Percentiles rank a stretch among this genome's conserved stretches.
phyloP scores from a whole-genome alignment of 2,329 filamentous ascomycete genomes.

The Nectriaceae sp. region DNA sequence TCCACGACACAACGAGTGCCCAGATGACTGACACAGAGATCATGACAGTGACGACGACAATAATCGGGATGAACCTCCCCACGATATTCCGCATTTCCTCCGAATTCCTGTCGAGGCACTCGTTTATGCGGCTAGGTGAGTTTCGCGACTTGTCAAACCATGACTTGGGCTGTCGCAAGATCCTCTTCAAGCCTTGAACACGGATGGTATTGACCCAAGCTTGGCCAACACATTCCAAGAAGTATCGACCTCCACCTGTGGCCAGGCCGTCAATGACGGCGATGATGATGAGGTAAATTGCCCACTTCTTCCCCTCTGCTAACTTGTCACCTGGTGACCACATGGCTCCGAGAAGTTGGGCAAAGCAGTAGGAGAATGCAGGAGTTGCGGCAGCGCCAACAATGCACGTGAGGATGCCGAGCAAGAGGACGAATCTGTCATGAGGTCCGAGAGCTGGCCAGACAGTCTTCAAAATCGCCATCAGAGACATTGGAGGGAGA shows the following conservation, averaged over 20 bases:
- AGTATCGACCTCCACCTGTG: conserved; percentile 67
- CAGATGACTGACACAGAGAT: conserved; percentile 69
- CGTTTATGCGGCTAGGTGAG: conserved; percentile 62
- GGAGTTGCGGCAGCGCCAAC: conserved; percentile 69
- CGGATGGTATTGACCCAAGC: conserved; percentile 76
- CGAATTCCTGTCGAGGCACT: conserved; percentile 76
- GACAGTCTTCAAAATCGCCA: conserved; percentile 53
- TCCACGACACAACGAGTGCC: conserved; percentile 77
- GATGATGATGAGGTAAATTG: conserved; percentile 68
- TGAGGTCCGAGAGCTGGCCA: conserved; percentile 62
- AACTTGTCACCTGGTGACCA: conserved; percentile 54
- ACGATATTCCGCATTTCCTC: conserved; percentile 87
- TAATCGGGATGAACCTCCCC: conserved; percentile 72
- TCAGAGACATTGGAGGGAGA: conserved; percentile 18
- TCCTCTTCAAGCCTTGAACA: conserved; percentile 63
- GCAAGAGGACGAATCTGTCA: conserved; percentile 56
- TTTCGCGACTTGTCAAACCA: conserved; percentile 79
- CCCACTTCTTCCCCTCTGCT: conserved; percentile 62
- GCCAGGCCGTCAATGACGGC: conserved; percentile 66
- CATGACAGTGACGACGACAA: conserved; percentile 69
- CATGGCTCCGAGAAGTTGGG: conserved; percentile 71
- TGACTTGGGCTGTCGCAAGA: conserved; percentile 72
- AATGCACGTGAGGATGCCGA: conserved; percentile 63
- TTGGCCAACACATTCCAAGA: conserved; percentile 72
- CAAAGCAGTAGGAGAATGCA: conserved; percentile 74